phyloP scores from a whole-genome alignment of 2,329 filamentous ascomycete species.

The Colletotrichum agaves region DNA sequence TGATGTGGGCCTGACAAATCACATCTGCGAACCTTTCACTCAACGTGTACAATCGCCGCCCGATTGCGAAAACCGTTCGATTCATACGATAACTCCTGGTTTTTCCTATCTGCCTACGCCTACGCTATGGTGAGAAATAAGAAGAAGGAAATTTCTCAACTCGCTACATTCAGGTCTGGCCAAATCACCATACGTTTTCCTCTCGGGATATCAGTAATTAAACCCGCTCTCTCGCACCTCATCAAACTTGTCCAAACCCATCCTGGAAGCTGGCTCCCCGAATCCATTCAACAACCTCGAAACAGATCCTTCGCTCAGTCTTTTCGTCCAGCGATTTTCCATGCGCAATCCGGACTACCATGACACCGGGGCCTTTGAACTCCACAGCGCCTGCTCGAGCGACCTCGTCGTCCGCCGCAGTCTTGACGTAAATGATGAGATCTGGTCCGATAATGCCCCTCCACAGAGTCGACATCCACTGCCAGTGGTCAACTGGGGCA shows the following conservation, averaged over 20 bases:
- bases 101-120: constrained; percentile 34
- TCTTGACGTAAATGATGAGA: constrained; percentile 75
- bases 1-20: too few species aligned
- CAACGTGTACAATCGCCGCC: too few species aligned
- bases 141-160: background rate
- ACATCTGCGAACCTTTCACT: background rate
- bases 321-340: constrained; percentile 69
- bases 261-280: constrained; percentile 57
- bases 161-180: background rate
- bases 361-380: constrained; percentile 62
- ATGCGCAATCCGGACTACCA: constrained; percentile 63
- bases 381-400: constrained; percentile 63
- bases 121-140: constrained; percentile 31
- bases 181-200: background rate
- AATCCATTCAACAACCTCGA: constrained; percentile 90
- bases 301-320: constrained; percentile 78
- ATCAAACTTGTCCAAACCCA: constrained; percentile 35
- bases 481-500: constrained; percentile 90
- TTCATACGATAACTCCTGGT: background rate
- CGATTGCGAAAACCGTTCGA: background rate
- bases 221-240: background rate
- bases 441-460: constrained; percentile 86
- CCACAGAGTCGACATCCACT: constrained; percentile 97
- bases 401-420: constrained; percentile 49
- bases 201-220: constrained; percentile 9